Percentiles rank a stretch among this genome's conserved stretches.
Conservation (phyloP, 176 grass and related monocot genomes). For the Echinochloa phyllopogon region DNA sequence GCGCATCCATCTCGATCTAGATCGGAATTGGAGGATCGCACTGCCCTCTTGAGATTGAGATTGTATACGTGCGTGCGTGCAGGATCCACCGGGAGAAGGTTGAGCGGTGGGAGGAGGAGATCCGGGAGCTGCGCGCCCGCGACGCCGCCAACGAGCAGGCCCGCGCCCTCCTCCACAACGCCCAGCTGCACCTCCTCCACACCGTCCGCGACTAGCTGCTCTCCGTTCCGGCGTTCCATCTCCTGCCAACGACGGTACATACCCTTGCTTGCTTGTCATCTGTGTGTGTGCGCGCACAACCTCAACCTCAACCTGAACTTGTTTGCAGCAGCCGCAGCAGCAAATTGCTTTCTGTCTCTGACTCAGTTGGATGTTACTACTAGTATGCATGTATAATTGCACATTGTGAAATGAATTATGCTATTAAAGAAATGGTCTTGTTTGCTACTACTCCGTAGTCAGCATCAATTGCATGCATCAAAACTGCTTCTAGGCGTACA, state of each 20-base stretch:
- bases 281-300: too few relatives aligned
- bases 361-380: too few relatives aligned
- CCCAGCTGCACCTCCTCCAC: conserved; percentile 77
- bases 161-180: conserved; percentile 66
- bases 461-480: not conserved
- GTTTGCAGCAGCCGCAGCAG: conserved; percentile 16
- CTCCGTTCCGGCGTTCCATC: too few relatives aligned
- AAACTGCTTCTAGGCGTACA: conserved; percentile 2
- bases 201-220: conserved; percentile 47
- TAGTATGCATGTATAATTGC: too few relatives aligned
- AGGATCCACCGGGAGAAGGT: conserved; percentile 87
- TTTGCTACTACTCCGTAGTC: too few relatives aligned
- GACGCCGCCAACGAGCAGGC: conserved; percentile 74
- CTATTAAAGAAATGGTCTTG: not conserved
- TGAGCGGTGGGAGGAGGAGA: conserved; percentile 85
- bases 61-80: not conserved
- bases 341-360: too few relatives aligned
- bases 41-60: too few relatives aligned
- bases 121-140: conserved; percentile 68
- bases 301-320: not conserved
- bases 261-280: too few relatives aligned
- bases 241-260: too few relatives aligned
- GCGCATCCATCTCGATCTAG: too few relatives aligned
- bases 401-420: too few relatives aligned
- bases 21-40: too few relatives aligned